These are phyloP conservation scores for Tilletia horrida DNA, from an alignment of 1,284 basidiomycete genomes.

Conservation along the genomic window DNA sequence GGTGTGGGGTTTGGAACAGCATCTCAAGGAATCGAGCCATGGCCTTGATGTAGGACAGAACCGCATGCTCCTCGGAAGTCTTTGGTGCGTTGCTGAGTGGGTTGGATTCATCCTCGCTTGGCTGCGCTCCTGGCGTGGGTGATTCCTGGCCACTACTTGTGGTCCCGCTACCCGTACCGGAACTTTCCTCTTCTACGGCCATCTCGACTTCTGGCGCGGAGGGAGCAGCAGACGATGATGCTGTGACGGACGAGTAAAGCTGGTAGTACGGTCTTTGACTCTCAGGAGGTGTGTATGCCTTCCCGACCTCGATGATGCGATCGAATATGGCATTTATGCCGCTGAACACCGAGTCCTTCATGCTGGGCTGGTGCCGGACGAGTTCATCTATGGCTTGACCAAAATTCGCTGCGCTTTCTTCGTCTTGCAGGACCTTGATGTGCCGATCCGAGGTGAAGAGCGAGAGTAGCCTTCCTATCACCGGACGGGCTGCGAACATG, in stretches of 20 bases:
- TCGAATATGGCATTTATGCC: slow-evolving; percentile 69
- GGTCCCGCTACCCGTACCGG: neutral
- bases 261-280: slow-evolving; percentile 6
- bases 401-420: slow-evolving; percentile 83
- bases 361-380: slow-evolving; percentile 85
- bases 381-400: slow-evolving; percentile 91
- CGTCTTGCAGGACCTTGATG: slow-evolving; percentile 81
- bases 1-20: slow-evolving; percentile 78
- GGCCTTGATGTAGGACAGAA: slow-evolving; percentile 47
- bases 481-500: slow-evolving; percentile 68
- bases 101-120: neutral
- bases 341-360: slow-evolving; percentile 76
- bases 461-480: slow-evolving; percentile 78
- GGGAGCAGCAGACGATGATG: slow-evolving; percentile 2
- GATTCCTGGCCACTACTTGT: neutral
- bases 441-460: slow-evolving; percentile 82
- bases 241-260: neutral
- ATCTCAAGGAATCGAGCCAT: slow-evolving; percentile 67
- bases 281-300: slow-evolving; percentile 55
- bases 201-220: neutral
- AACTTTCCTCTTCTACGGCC: neutral
- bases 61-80: slow-evolving; percentile 34
- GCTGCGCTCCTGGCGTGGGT: neutral
- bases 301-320: slow-evolving; percentile 71
- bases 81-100: neutral